These are phyloP conservation scores for Quercus tomentella DNA, from an alignment of 331 rosid species.

Conservation along the genomic window DNA sequence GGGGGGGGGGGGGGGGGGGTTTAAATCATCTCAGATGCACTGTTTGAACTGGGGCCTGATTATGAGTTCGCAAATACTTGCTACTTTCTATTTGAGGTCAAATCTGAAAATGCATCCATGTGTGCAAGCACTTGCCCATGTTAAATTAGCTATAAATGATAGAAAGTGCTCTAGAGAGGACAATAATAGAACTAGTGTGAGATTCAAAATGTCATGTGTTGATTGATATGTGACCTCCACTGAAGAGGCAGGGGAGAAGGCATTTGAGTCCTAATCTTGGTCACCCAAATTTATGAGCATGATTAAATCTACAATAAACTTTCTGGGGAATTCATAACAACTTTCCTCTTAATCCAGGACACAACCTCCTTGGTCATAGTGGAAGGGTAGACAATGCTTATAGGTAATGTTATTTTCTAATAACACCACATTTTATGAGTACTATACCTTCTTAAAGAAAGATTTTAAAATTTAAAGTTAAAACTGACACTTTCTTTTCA, in stretches of 20 bases:
- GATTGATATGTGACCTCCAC: background rate
- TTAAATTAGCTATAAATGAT: background rate
- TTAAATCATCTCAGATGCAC: slow-evolving; percentile 15
- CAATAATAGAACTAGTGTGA: background rate
- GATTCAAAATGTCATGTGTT: background rate
- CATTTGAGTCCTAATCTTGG: background rate
- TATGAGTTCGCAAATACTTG: background rate
- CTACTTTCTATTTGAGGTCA: background rate
- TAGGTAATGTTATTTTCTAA: background rate
- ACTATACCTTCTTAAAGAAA: background rate
- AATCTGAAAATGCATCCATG: background rate
- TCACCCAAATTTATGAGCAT: background rate
- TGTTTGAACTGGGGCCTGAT: background rate
- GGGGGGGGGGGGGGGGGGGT: background rate
- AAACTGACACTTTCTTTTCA: background rate
- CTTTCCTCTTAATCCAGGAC: background rate
- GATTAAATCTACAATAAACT: background rate
- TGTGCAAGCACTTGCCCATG: background rate
- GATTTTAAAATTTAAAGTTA: background rate
- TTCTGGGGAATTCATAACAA: background rate
- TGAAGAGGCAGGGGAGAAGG: background rate
- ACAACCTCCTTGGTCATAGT: background rate
- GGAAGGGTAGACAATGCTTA: background rate
- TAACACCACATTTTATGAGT: background rate
- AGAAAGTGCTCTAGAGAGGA: background rate